Evolutionary conservation across 352 stramenopile genomes (phyloP), one percentile per base, ranked within the genome.

Genomic region (Elongisporangium senticosum): DNA sequence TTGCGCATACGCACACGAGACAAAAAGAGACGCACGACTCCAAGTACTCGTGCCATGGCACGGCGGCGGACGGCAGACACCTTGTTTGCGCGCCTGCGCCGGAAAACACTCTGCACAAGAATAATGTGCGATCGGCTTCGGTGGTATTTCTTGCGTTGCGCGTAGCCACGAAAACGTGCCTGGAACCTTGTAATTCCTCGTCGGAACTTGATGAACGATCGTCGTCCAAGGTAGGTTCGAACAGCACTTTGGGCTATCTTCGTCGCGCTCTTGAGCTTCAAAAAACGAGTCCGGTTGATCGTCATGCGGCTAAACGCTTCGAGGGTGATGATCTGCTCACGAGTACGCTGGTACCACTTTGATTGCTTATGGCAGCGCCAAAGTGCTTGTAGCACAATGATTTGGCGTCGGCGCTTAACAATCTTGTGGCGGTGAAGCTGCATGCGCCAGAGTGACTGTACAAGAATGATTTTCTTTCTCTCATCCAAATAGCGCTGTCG

Each of bases 391-490:
- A 95, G 58, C 50, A 91, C 23, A n/a, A 69, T 78, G 26, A 95
- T 69, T 33, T 86, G 75, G 14, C 61, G 52, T 22, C 81, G 60
- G 10, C 67, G 67, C 49, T 74, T 78, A 8, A 63, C 72, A 47
- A 87, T 87, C 21, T 77, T 62, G 28, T 74, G 83, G 14, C 84
- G 79, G 37, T 75, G 69, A 19, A 69, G 64, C 33, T 92, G 83
- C 80, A 93, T 92, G 8, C 86, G 70, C 77, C 78, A 90, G 11
- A 95, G 64, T 50, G 86, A 93, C 51, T 95, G 86, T 7, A 93
- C 49, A 2, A 93, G 33, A 23, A 95, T 70, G 50, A 95, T 88
- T 51, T 83, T 80, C 49, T 79, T 83, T 15, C 72, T 75, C 37
- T 83, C 77, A 39, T 79, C 64, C 1, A 54, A 60, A 69, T 89